Evolutionary conservation across 2,329 filamentous ascomycete genomes (phyloP), one percentile per base, ranked within the genome.

Genomic region (Fusarium sp.): DNA sequence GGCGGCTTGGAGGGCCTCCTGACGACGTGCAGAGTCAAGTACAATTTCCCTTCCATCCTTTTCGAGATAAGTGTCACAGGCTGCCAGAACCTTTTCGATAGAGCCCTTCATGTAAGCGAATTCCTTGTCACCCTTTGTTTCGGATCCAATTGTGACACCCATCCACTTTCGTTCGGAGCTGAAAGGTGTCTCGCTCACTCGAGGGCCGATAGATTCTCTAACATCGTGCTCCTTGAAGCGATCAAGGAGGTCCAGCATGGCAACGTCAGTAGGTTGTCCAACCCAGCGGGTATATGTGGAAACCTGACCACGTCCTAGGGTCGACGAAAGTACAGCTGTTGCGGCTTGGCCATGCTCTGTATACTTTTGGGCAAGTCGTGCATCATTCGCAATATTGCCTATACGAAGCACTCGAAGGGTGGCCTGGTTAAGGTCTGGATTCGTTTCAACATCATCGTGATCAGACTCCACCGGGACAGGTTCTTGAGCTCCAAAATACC

Each of bases 131-230:
- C 85, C 85, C 66, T 86, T 87, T 36, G 85, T 84, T 54, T 90
- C 87, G 28, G 87, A 85, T 48, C 90, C 91, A 75, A 98, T 93
- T 5, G 95, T 93, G 34, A 98, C 95, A 39, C 97, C 97, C 97
- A 99, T 99, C 96, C 96, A 99, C 83, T 99, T 99, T 65, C 96
- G 90, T 80, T 98, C 95, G 2, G 96, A 99, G 81, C 96, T 98
- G 83, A 99, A 99, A 0, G 96, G 95, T 0, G 94, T 95, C 82
- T 99, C 96, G 48, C 91, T 91, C 38, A 93, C 89, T 55, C 96
- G 93, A 38, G 89, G 88, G n/a, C 95, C 95, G 61, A 98, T 90
- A 15, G 93, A 92, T 52, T 96, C 93, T 70, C 97, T 92, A 51
- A 97, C 91, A 83, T 99, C 96, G 74, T 97, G 94, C 81, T 98